Evolutionary conservation across 106 monocot genomes (phyloP), one percentile per base, ranked within the genome.

Genomic region (Acorus calamus): DNA sequence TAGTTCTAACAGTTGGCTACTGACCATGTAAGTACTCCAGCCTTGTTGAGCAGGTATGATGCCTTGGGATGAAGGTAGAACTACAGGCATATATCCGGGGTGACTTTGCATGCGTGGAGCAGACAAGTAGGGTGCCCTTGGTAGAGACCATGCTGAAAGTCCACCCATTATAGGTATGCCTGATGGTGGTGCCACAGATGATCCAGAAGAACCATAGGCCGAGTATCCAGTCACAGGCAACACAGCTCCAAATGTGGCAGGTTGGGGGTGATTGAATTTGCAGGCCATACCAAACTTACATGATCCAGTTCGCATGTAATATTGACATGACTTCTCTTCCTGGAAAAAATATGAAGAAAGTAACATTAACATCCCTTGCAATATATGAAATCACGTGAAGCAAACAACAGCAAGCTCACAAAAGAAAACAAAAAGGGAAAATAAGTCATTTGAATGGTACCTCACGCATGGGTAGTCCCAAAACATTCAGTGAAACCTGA

Each of bases 391-490:
- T 28, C 28, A 28, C 28, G 1, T 28, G 28, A 28, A 28, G 28
- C 28, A 28, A 28, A 28, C 28, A 28, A 28, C 28, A 28, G 28
- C 28, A 28, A 28, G 28, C 28, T 28, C 28, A 28, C 28, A 28
- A 28, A 28, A 28, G 28, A 28, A 28, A 28, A 28, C 28, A 28
- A 28, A 28, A 55, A 3, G 8, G 8, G 11, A 61, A 70, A 47
- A 62, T 4, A 71, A 42, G 5, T 42, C 10, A 52, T 49, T 8
- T 2, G 2, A 72, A 42, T 28, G 71, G 28, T 57, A 93, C 92
- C 85, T 85, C 79, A 57, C 88, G 82, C 69, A 93, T 80, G 52
- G 92, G 92, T 11, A 93, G 66, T 49, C 92, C 92, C 44, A 80
- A 66, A 67, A 75, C 64, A 50, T 93, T 93, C 56, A 85, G 48